Evolutionary conservation across 2,329 filamentous ascomycete genomes (phyloP).

Genomic region (Mycocentrospora acerina): DNA sequence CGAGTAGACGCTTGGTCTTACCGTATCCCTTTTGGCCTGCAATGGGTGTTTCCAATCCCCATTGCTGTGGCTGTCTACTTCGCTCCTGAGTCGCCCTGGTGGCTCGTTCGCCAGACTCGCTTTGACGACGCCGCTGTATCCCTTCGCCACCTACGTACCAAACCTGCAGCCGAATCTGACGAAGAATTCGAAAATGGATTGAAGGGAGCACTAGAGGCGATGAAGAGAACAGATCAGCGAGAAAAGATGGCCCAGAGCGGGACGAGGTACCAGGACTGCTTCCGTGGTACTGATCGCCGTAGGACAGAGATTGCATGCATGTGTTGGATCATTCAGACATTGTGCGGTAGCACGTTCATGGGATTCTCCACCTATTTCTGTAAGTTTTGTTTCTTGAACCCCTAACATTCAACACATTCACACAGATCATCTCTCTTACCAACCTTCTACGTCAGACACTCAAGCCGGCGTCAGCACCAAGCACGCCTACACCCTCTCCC

Average conservation of each 20-base stretch:
- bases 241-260: conserved; percentile 67
- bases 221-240: conserved; percentile 78
- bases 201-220: conserved; percentile 52
- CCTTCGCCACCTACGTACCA: conserved; percentile 12
- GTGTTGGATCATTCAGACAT: conserved; percentile 47
- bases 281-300: conserved; percentile 72
- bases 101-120: conserved; percentile 66
- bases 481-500: conserved; percentile 72
- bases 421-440: background rate
- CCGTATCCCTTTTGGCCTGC: conserved; percentile 63
- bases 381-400: conserved; percentile 3
- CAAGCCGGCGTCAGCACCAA: conserved; percentile 12
- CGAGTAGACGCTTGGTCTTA: conserved; percentile 63
- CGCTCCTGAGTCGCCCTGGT: conserved; percentile 70
- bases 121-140: conserved; percentile 60
- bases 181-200: conserved; percentile 5
- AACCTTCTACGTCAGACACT: conserved; percentile 11
- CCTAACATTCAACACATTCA: rapidly evolving
- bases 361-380: conserved; percentile 46
- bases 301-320: conserved; percentile 70
- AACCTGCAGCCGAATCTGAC: conserved; percentile 8
- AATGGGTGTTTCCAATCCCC: conserved; percentile 56
- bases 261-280: conserved; percentile 76
- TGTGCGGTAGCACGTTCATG: conserved; percentile 21
- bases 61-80: conserved; percentile 64